A percentile compares a stretch with the other conserved stretches of the same genome.
These are phyloP conservation scores for Dothideomycetes sp. DNA, from an alignment of 2,329 filamentous ascomycete species.

Conservation along the genomic window DNA sequence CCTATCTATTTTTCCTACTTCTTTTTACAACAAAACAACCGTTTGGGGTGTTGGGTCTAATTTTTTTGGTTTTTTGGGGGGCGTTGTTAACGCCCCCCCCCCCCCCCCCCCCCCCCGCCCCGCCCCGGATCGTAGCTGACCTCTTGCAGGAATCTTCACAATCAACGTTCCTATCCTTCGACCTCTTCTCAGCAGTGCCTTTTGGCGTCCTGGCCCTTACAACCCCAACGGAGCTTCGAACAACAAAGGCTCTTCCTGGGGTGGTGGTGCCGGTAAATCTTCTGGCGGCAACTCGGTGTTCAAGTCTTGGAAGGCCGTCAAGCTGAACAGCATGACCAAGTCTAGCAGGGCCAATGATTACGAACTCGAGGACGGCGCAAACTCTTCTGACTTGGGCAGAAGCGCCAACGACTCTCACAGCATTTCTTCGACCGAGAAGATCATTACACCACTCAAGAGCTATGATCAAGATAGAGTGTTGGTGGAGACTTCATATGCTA, in stretches of 20 bases:
- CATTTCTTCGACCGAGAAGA: conserved; percentile 4
- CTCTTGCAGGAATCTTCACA: too few relatives aligned
- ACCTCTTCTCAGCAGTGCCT: conserved; percentile 22
- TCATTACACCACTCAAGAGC: neutral
- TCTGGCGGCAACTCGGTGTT: neutral
- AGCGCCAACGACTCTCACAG: neutral
- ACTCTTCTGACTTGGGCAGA: conserved; percentile 2
- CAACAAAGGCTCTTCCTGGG: neutral
- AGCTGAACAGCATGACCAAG: conserved; percentile 1
- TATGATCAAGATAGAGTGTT: conserved; percentile 1
- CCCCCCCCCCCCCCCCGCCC: too few relatives aligned
- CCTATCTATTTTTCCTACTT: too few relatives aligned
- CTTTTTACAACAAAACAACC: too few relatives aligned
- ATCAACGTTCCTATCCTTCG: conserved; percentile 29
- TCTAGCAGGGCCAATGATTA: neutral
- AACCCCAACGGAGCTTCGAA: conserved; percentile 6
- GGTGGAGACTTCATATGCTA: conserved; percentile 6
- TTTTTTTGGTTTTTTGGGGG: too few relatives aligned
- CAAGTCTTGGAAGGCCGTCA: neutral
- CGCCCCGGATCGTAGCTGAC: too few relatives aligned
- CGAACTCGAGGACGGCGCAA: neutral
- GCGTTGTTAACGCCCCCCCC: too few relatives aligned
- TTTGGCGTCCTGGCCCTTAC: conserved; percentile 22
- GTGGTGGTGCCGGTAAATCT: neutral
- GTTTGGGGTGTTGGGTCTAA: too few relatives aligned